Conservation (phyloP, 208 protist species). For the Leishmania tropica region DNA sequence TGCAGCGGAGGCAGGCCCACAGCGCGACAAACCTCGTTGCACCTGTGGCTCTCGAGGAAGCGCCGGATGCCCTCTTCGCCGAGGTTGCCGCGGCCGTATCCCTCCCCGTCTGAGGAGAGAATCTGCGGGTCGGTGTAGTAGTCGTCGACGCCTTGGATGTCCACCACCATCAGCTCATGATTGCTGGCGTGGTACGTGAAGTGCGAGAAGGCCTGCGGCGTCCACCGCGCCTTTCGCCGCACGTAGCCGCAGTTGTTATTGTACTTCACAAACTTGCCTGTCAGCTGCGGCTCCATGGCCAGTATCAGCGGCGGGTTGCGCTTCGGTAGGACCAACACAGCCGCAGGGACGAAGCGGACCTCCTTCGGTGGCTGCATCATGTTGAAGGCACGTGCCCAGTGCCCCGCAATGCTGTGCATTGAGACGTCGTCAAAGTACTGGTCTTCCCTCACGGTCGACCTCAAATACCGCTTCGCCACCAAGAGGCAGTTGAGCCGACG, state of each 20-base stretch:
- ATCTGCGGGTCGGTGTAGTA: conserved; percentile 93
- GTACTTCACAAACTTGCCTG: conserved; percentile 88
- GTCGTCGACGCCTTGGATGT: conserved; percentile 91
- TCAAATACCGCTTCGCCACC: conserved; percentile 80
- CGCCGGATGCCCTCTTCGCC: conserved; percentile 69
- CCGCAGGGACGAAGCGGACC: conserved; percentile 77
- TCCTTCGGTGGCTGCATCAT: conserved; percentile 56
- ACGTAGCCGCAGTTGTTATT: conserved; percentile 93
- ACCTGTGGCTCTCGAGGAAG: conserved; percentile 81
- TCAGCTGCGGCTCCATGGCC: conserved; percentile 77
- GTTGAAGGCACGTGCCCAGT: conserved; percentile 84
- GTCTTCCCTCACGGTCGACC: conserved; percentile 45
- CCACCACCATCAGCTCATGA: conserved; percentile 76
- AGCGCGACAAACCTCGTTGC: conserved; percentile 80
- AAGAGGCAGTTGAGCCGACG: conserved; percentile 65
- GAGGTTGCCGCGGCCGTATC: conserved; percentile 84
- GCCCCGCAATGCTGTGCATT: conserved; percentile 82
- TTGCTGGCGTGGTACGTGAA: conserved; percentile 86
- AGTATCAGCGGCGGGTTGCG: conserved; percentile 64
- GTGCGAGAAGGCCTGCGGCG: conserved; percentile 91
- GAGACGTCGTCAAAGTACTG: conserved; percentile 89
- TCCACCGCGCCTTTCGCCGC: conserved; percentile 68
- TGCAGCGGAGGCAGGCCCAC: conserved; percentile 57
- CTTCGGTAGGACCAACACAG: conserved; percentile 67
- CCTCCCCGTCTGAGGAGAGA: conserved; percentile 75